These are phyloP conservation scores for Pythium sp. DNA, from an alignment of 352 stramenopile genomes.

Conservation along the genomic window DNA sequence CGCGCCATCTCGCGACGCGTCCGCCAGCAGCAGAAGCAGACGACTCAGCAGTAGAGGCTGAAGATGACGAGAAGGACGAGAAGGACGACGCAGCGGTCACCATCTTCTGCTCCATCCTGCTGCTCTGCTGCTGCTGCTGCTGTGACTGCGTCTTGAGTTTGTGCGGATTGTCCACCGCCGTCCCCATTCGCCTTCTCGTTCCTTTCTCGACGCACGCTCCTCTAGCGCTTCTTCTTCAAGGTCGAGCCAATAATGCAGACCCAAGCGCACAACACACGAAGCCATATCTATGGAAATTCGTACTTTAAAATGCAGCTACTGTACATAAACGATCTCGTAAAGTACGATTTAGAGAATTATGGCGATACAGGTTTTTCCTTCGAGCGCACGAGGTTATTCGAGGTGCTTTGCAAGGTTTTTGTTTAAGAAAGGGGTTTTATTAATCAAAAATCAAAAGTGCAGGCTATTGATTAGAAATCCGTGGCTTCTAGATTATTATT, in stretches of 20 bases:
- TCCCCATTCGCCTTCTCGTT: conserved; percentile 1
- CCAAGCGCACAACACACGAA: background rate
- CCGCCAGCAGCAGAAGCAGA: background rate
- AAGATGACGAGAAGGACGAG: background rate
- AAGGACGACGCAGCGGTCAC: background rate
- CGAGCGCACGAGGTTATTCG: background rate
- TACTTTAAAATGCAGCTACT: background rate
- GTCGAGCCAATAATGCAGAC: background rate
- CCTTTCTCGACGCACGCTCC: background rate
- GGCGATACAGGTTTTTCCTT: background rate
- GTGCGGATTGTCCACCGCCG: conserved; percentile 9
- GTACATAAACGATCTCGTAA: background rate
- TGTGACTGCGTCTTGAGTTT: background rate
- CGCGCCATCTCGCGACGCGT: conserved; percentile 32
- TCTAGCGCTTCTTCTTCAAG: conserved; percentile 2
- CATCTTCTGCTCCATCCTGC: conserved; percentile 10
- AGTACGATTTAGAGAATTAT: background rate
- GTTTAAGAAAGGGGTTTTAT: background rate
- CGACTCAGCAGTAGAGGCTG: background rate
- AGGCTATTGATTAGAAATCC: background rate
- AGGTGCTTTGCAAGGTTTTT: background rate
- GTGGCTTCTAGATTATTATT: too few species aligned
- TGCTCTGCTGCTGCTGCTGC: background rate
- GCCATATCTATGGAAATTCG: conserved; percentile 9
- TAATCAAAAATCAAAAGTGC: background rate